Base-by-base conservation (phyloP, 192 early-diverging fungal genomes). In the Spizellomyces sp. region DNA sequence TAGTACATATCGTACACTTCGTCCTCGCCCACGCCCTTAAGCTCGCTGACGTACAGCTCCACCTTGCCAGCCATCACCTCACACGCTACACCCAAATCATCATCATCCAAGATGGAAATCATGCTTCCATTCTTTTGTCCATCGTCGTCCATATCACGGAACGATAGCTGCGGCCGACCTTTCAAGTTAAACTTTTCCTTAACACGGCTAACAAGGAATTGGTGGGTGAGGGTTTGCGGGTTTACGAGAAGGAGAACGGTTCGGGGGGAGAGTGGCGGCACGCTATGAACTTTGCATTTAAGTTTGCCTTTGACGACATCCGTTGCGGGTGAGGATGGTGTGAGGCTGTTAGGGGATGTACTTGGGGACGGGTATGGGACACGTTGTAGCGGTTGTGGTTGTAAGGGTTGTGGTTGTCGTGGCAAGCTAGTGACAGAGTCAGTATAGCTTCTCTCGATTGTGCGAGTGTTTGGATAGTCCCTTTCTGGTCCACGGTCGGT, bases 41-140 rank as follows among this genome's bases (percentile, higher is more conserved):
- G 50, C 17, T 54, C 50, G 50, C 50, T 54, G 50, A 54, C 50
- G 14, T 19, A 54, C 12, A 54, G 17, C 17, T 54, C 50, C 50
- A 54, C 17, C 4, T 19, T 12, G 4, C 14, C 12, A 4, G 14
- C 59, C 59, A 61, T 61, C 17, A 61, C 59, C 36, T 61, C 59
- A 5, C 59, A 27, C 17, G 59, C 59, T 5, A 61, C 59, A 17
- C 21, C 15, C 59, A 61, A 61, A 41, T 61, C 59, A 61, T 61
- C 59, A 6, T 61, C 59, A 61, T 61, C 59, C 59, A 61, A 17
- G 9, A 61, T 41, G 36, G 22, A 41, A 17, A 61, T 61, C 59
- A 19, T 27, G 21, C 9, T 41, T 42, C 17, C 59, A 41, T 15
- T 41, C 15, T 7, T 42, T 41, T 61, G 17, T 14, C 36, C 59